Evolutionary conservation across 1,139 yeast genomes (phyloP), one percentile per base, ranked within the genome.

Genomic region (Arxiozyma heterogenica): DNA sequence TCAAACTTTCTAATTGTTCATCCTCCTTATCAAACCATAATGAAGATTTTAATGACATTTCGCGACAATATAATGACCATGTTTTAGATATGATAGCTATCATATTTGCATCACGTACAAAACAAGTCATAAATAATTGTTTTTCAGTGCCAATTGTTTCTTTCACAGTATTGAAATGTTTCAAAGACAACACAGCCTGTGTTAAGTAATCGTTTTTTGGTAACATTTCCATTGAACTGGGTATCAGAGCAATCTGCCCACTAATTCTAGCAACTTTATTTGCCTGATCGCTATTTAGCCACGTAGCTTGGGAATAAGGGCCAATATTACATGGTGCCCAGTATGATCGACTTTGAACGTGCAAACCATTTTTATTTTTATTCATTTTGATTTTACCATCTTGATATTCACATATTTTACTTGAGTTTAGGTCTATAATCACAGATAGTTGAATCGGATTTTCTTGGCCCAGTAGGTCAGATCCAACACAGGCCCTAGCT

Each of bases 291-390:
- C 63, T 57, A 8, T 67, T 67, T 53, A 76, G 79, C 51, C 81
- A 73, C 15, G 83, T 80, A 0, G 93, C 80, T 69, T 93, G 98
- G 0, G 98, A 91, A 67, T 93, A 93, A 0, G 98, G 98, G 0
- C 98, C 98, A 54, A 93, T 93, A 62, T 93, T 93, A 49, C 95
- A 94, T 0, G 98, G 98, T 0, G 97, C 97, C 98, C 98, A 93
- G 67, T 85, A 90, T 34, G 96, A 89, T 55, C 93, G 76, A 0
- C 98, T 89, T 62, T 93, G 89, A 4, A 93, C 88, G 65, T 93
- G 98, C 25, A 93, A 73, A 0, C 98, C 97, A 45, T 72, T 72
- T 60, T 82, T 82, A 21, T 56, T 55, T 0, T 46, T 45, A 48
- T 59, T 54, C 55, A 59, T 49, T 15, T 47, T 53, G 12, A 50